Evolutionary conservation across 208 protist species (phyloP).

Genomic region (Wallacemonas rigidus): DNA sequence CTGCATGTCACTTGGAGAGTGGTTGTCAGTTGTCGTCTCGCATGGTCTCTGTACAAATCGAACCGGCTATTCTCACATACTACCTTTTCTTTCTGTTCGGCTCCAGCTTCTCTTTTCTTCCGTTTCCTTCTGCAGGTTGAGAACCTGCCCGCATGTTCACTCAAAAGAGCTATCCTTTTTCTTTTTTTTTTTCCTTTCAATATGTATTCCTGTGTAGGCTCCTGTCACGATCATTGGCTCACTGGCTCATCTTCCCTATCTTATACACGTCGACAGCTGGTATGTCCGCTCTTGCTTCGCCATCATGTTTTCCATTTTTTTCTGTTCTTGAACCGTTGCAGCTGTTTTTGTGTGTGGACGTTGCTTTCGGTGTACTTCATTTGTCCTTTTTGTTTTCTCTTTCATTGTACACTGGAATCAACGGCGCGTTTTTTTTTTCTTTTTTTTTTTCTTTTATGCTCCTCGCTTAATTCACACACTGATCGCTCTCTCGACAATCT

Average conservation of each 20-base stretch:
- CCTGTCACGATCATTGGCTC: not conserved
- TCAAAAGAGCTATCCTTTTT: not conserved
- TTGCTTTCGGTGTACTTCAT: no score
- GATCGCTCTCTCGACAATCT: constrained; percentile 9
- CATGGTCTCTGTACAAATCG: no score
- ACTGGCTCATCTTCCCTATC: not conserved
- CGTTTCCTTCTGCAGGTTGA: no score
- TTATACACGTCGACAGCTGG: not conserved
- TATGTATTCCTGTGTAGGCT: no score
- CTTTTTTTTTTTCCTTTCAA: not conserved
- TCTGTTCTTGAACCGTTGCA: not conserved
- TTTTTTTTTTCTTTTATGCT: constrained; percentile 18
- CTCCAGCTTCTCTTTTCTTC: no score
- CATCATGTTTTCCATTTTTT: not conserved
- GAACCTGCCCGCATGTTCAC: no score
- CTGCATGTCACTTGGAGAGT: no score
- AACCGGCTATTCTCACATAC: no score
- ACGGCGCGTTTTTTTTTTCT: not conserved
- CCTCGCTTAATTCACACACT: not conserved
- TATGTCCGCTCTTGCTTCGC: not conserved
- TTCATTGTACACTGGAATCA: not conserved
- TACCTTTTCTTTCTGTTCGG: no score
- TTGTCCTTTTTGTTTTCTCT: not conserved
- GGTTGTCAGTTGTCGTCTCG: no score
- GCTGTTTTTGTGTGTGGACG: not conserved